phyloP scores from a whole-genome alignment of 1,139 yeast species.

The Pichia sp. region DNA sequence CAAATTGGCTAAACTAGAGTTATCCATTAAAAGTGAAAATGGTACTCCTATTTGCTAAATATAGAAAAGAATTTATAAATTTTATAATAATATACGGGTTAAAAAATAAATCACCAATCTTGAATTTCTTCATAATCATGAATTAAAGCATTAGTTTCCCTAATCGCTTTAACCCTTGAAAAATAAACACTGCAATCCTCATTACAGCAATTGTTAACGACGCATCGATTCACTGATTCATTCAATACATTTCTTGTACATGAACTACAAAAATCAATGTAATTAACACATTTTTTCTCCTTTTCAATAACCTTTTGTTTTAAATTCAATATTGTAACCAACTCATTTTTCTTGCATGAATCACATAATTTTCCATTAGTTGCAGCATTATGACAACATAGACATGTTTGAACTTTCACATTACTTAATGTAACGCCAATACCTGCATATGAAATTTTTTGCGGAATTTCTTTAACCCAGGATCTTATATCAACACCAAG shows the following conservation, averaged over 20 bases:
- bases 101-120: slow-evolving; percentile 21
- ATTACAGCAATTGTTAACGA: slow-evolving; percentile 32
- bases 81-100: background rate
- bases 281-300: slow-evolving; percentile 19
- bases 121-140: slow-evolving; percentile 15
- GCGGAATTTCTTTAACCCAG: slow-evolving; percentile 79
- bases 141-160: slow-evolving; percentile 19
- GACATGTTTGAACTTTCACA: slow-evolving; percentile 7
- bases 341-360: slow-evolving; percentile 32
- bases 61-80: background rate
- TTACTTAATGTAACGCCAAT: slow-evolving; percentile 6
- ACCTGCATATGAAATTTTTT: slow-evolving; percentile 22
- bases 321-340: slow-evolving; percentile 29
- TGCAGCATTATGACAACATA: slow-evolving; percentile 9
- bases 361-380: slow-evolving; percentile 29
- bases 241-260: slow-evolving; percentile 19
- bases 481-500: slow-evolving; percentile 71
- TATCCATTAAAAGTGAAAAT: slow-evolving; percentile 33
- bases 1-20: slow-evolving; percentile 26
- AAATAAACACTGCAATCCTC: slow-evolving; percentile 41
- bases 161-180: slow-evolving; percentile 30
- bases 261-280: slow-evolving; percentile 21
- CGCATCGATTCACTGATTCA: slow-evolving; percentile 9
- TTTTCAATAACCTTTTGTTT: slow-evolving; percentile 25
- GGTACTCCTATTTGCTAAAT: slow-evolving; percentile 26